Evolutionary conservation across 805 yeast species (phyloP), one percentile per base, ranked within the genome.

Genomic region (Metschnikowia bowlesiae): DNA sequence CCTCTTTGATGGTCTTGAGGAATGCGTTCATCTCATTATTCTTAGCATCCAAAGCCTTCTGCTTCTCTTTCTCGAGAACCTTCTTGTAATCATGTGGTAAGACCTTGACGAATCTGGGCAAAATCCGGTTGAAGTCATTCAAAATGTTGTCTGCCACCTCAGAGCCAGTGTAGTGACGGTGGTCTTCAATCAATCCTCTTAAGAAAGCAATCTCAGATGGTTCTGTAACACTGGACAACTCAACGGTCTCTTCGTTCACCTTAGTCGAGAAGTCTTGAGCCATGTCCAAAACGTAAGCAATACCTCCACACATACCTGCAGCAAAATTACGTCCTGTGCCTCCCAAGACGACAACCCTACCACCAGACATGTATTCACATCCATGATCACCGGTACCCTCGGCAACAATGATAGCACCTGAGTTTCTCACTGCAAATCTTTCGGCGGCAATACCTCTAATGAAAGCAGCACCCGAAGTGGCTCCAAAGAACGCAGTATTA

Each of bases 241-340:
- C 97, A 58, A 94, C 92, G 59, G 89, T 83, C 58, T 85, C 92
- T 39, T 70, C 65, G 73, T 92, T 92, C 58, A 89, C 89, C 70
- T 85, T 85, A 55, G 83, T 82, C 54, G 76, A 76, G 63, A 92
- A 91, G 66, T 90, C 97, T 66, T 91, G 96, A 46, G 94, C 97
- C 76, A 92, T 87, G 62, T 91, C 96, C 61, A 92, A 78, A 53
- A 95, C 97, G 65, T 92, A 92, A 13, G 97, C 96, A 69, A 94
- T 92, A 82, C 99, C 99, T 73, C 99, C 99, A 61, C 97, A 91
- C 87, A 94, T 94, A 77, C 99, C 99, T 50, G 99, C 96, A 54
- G 88, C 97, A 67, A 87, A 87, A 76, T 90, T 85, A 56, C 97
- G 83, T 52, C 96, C 97, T 62, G 96, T 88, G 52, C 83, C 73